Evolutionary conservation across 306 rosid species (phyloP), one percentile per base, ranked within the genome.

Genomic region (Vicia faba): DNA sequence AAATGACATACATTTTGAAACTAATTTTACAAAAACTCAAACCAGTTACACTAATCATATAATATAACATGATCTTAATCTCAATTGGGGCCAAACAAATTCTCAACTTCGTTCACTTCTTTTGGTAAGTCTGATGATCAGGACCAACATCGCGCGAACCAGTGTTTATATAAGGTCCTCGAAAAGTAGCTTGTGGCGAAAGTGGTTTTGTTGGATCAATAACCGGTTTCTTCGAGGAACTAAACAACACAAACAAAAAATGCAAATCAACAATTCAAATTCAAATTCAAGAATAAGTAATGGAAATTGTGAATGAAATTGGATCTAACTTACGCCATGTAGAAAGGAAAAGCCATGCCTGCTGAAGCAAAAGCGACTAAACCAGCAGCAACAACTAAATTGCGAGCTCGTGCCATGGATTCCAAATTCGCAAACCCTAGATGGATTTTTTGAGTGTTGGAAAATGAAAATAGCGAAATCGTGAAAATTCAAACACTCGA

Each of bases 151-250:
- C 99, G 5, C 89, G 92, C 0, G 99, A 95, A 8, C 97, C 96
- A 0, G 99, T 95, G 84, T 95, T 90, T 12, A 93, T 85, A 46
- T 90, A 93, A 49, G 99, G 99, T 67, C 99, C 99, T 82, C 96
- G 90, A 67, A 86, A 90, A 14, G 97, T 93, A 39, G 99, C 96
- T 77, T 95, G 99, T 1, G 96, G 97, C 26, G 99, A 74, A 29
- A 88, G 83, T 2, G 97, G 92, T 82, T 82, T 90, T 63, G 95
- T 58, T 48, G 97, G 77, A 50, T 95, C 97, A 64, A 95, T 90
- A 35, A 88, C 97, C 38, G 97, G 97, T 68, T 70, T 78, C 82
- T 23, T 85, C 1, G 95, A 90, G 3, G 99, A 95, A 72, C 96
- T 95, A 8, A 58, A 16, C 23, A 65, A 64, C 6, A 76, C 60